Evolutionary conservation across 208 protist species (phyloP), one percentile per base, ranked within the genome.

Genomic region (Acanthamoeba culbertsoni): DNA sequence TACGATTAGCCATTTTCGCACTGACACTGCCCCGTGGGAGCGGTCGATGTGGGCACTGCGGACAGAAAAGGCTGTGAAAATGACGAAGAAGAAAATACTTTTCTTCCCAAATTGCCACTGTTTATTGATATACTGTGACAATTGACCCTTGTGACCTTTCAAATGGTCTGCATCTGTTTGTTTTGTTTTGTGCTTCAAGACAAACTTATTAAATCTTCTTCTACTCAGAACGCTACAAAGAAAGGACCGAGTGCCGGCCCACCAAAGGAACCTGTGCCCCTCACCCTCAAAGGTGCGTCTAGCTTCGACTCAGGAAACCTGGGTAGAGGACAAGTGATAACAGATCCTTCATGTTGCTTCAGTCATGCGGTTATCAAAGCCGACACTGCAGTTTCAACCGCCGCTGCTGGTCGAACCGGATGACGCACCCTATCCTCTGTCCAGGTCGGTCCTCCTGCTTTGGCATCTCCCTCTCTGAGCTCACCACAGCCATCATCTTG

Each of bases 1-100:
- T 97, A n/a, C 89, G 48, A 91, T 97, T 97, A 23, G 97, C 96
- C 96, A 97, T 97, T n/a, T n/a, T 16, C 53, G n/a, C n/a, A n/a
- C n/a, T n/a, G n/a, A n/a, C n/a, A n/a, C n/a, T n/a, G n/a, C n/a
- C n/a, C n/a, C n/a, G n/a, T n/a, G n/a, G n/a, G n/a, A n/a, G n/a
- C n/a, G n/a, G n/a, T n/a, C n/a, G n/a, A n/a, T n/a, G n/a, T n/a
- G n/a, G n/a, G n/a, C n/a, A n/a, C n/a, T n/a, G n/a, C n/a, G n/a
- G n/a, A n/a, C n/a, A n/a, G n/a, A n/a, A n/a, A n/a, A n/a, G n/a
- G n/a, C n/a, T n/a, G n/a, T n/a, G n/a, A n/a, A n/a, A n/a, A n/a
- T n/a, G n/a, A n/a, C n/a, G n/a, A n/a, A n/a, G n/a, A n/a, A n/a
- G n/a, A n/a, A n/a, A n/a, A n/a, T n/a, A n/a, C n/a, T n/a, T n/a